A percentile compares a stretch with the other conserved stretches of the same genome.
phyloP scores from a whole-genome alignment of 2,329 filamentous ascomycete species.

The Zasmidium citrigriseum region DNA sequence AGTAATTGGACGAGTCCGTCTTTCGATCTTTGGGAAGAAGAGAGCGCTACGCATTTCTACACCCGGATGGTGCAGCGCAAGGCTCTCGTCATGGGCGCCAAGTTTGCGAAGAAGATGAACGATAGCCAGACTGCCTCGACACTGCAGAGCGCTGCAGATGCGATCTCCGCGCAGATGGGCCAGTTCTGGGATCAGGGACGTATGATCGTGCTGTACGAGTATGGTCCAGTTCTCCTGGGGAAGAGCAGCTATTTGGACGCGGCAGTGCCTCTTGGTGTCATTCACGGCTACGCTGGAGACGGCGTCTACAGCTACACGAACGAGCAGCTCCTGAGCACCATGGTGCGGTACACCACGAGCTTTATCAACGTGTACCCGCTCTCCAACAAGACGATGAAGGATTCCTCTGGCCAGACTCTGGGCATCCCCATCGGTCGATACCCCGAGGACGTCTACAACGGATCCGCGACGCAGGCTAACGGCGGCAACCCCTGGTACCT shows the following conservation, averaged over 20 bases:
- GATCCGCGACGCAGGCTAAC: slow-evolving; percentile 29
- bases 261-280: slow-evolving; percentile 34
- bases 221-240: slow-evolving; percentile 33
- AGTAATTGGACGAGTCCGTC: slow-evolving; percentile 31
- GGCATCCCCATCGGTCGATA: slow-evolving; percentile 39
- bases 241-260: slow-evolving; percentile 38
- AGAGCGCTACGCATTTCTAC: slow-evolving; percentile 34
- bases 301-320: slow-evolving; percentile 36
- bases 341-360: slow-evolving; percentile 31
- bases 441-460: slow-evolving; percentile 39
- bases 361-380: slow-evolving; percentile 33
- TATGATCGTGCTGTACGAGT: slow-evolving; percentile 34
- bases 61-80: slow-evolving; percentile 34
- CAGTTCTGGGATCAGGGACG: slow-evolving; percentile 36
- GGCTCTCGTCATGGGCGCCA: slow-evolving; percentile 30
- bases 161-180: slow-evolving; percentile 28
- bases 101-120: slow-evolving; percentile 33
- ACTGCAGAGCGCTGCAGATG: slow-evolving; percentile 27
- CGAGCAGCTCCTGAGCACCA: slow-evolving; percentile 33
- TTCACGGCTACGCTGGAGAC: slow-evolving; percentile 36
- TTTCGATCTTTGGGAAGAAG: slow-evolving; percentile 38
- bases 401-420: slow-evolving; percentile 27
- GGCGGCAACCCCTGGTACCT: slow-evolving; percentile 40
- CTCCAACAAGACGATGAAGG: slow-evolving; percentile 27
- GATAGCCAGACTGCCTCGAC: slow-evolving; percentile 30